phyloP scores from a whole-genome alignment of 1,284 basidiomycete genomes.

The Boletus semigastroideus region DNA sequence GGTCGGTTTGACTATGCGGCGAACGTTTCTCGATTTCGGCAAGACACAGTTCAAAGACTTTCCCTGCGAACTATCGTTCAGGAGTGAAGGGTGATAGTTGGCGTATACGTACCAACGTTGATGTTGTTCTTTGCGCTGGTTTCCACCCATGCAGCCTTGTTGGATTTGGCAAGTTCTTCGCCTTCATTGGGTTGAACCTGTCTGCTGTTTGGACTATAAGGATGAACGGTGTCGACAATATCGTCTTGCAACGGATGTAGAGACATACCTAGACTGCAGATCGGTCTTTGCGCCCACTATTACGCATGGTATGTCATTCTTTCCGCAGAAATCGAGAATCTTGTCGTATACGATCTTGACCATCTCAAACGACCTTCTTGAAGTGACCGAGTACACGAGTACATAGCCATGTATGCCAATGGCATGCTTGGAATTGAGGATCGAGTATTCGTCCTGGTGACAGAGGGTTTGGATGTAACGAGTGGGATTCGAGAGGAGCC shows the following conservation, averaged over 20 bases:
- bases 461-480: neutral
- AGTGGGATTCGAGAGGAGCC: neutral
- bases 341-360: slow-evolving; percentile 95
- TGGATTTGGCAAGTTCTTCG: slow-evolving; percentile 69
- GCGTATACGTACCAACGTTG: slow-evolving; percentile 74
- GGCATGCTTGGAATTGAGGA: slow-evolving; percentile 80
- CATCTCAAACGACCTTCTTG: slow-evolving; percentile 94
- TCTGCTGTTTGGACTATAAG: slow-evolving; percentile 47
- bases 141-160: slow-evolving; percentile 82
- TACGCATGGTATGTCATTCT: slow-evolving; percentile 90
- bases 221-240: slow-evolving; percentile 24
- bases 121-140: slow-evolving; percentile 87
- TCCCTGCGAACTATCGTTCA: slow-evolving; percentile 46
- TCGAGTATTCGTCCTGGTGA: slow-evolving; percentile 75
- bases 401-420: slow-evolving; percentile 85
- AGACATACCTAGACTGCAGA: slow-evolving; percentile 66
- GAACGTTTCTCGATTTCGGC: slow-evolving; percentile 81
- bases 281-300: slow-evolving; percentile 97
- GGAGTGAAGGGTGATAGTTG: slow-evolving; percentile 6
- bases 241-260: slow-evolving; percentile 9
- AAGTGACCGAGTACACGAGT: slow-evolving; percentile 94
- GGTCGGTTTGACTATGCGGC: slow-evolving; percentile 56
- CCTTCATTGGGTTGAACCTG: slow-evolving; percentile 79
- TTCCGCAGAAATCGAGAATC: slow-evolving; percentile 92
- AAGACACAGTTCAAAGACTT: slow-evolving; percentile 88